Conservation (phyloP, 2,329 filamentous ascomycete species). For the Chrysoporthe puriensis region DNA sequence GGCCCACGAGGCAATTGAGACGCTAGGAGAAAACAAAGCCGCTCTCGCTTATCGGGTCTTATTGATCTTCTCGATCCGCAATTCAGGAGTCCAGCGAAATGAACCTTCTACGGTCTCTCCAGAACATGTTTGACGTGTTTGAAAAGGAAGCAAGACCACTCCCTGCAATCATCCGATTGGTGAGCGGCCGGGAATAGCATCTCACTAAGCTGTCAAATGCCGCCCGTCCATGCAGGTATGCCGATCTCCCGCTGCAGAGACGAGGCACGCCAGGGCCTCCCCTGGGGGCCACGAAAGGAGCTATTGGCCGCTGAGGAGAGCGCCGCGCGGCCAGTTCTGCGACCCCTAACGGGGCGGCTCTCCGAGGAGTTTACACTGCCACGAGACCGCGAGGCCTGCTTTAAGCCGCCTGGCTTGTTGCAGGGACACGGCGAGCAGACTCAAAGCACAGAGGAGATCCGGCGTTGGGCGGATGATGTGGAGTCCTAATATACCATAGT, state of each 20-base stretch:
- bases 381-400: not conserved
- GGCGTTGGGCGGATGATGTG: constrained; percentile 8
- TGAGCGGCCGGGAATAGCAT: not conserved
- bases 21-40: not conserved
- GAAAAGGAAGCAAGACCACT: not conserved
- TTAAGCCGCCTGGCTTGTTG: not conserved
- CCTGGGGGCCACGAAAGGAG: constrained; percentile 4
- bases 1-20: not conserved
- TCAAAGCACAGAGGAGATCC: not conserved
- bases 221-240: not conserved
- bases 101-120: not conserved
- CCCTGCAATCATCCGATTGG: not conserved
- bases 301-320: constrained; percentile 1
- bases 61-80: not conserved
- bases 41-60: no score
- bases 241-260: not conserved
- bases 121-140: not conserved
- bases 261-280: not conserved
- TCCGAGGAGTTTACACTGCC: not conserved
- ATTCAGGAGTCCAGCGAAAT: not conserved
- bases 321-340: constrained; percentile 2
- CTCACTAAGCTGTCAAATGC: not conserved
- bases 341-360: not conserved
- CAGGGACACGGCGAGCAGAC: not conserved
- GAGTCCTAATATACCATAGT: constrained; percentile 5